These are phyloP conservation scores for Epichloe bromicola DNA, from an alignment of 2,329 filamentous ascomycete genomes.

Conservation along the genomic window DNA sequence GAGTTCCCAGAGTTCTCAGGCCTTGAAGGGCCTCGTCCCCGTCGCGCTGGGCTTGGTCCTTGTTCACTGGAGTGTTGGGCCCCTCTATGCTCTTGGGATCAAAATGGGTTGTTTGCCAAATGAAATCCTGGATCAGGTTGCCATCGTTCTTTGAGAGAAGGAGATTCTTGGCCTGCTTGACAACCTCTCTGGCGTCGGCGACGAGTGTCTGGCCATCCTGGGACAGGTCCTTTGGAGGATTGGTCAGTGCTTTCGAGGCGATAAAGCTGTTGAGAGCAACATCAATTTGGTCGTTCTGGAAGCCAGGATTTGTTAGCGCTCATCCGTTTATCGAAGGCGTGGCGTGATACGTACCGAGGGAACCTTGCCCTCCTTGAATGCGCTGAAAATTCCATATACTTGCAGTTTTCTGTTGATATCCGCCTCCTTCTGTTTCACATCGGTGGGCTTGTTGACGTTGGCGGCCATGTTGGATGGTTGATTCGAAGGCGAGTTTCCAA, in stretches of 20 bases:
- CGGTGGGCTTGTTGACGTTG: conserved; percentile 59
- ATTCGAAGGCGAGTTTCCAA: no score
- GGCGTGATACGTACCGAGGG: conserved; percentile 55
- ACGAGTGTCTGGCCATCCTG: conserved; percentile 70
- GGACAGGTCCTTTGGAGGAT: conserved; percentile 66
- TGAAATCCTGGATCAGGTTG: conserved; percentile 89
- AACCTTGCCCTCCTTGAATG: conserved; percentile 79
- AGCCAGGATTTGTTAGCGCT: neutral
- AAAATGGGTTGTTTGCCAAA: conserved; percentile 80
- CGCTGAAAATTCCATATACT: conserved; percentile 77
- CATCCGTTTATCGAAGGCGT: no score
- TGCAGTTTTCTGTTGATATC: conserved; percentile 92
- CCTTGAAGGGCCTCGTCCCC: conserved; percentile 74
- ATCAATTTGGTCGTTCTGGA: conserved; percentile 87
- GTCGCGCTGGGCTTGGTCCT: conserved; percentile 68
- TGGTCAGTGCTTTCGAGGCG: conserved; percentile 53
- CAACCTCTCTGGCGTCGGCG: conserved; percentile 62
- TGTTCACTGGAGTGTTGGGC: conserved; percentile 57
- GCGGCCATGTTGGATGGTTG: conserved; percentile 19
- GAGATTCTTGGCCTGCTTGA: conserved; percentile 73
- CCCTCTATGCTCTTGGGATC: conserved; percentile 46
- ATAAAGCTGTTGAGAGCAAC: conserved; percentile 84
- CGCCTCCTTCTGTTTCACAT: conserved; percentile 64
- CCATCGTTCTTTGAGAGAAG: conserved; percentile 90
- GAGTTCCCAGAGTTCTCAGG: conserved; percentile 71